Evolutionary conservation across 192 early-diverging fungal genomes (phyloP), one percentile per base, ranked within the genome.

Genomic region (Podila epicladia): DNA sequence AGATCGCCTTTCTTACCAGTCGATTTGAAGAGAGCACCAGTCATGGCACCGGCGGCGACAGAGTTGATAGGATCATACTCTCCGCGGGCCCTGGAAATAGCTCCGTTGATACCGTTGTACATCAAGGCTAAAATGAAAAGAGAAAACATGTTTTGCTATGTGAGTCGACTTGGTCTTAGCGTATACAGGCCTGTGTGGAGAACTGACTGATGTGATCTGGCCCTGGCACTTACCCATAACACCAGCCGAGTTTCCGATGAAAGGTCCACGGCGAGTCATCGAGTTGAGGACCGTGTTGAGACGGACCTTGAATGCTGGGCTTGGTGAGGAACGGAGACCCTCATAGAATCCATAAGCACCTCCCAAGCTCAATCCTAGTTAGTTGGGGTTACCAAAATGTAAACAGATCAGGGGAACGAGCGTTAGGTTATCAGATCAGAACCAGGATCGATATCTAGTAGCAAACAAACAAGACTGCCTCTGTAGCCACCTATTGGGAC

Each of bases 181-280:
- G 41, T 11, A 17, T 45, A 15, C 11, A 45, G 41, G 41, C 41
- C 17, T 17, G 15, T 45, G 13, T 45, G 41, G 41, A 45, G 13
- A 45, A 45, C 13, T 0, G 0, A 45, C 41, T 17, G 41, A 45
- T 45, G 22, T 41, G 4, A 41, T 7, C 29, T 4, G 9, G 1
- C 8, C 19, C 33, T 33, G 33, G 33, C 33, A 70, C 75, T 60
- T 85, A 82, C 84, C 86, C 68, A 95, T 76, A 24, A 95, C 86
- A 75, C 93, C 94, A 37, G 91, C 83, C 32, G 94, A 93, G 87
- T 95, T 95, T 75, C 90, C 94, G 60, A 95, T 75, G 69, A 92
- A 93, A 24, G 94, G 94, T n/a, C 94, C 94, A 63, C 94, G 91
- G 55, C 94, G 89, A 12, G 94, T 95, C 82, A 93, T 91, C 31